Evolutionary conservation across 129 eudicot species (phyloP), one percentile per base, ranked within the genome.

Genomic region (Centaurea solstitialis): DNA sequence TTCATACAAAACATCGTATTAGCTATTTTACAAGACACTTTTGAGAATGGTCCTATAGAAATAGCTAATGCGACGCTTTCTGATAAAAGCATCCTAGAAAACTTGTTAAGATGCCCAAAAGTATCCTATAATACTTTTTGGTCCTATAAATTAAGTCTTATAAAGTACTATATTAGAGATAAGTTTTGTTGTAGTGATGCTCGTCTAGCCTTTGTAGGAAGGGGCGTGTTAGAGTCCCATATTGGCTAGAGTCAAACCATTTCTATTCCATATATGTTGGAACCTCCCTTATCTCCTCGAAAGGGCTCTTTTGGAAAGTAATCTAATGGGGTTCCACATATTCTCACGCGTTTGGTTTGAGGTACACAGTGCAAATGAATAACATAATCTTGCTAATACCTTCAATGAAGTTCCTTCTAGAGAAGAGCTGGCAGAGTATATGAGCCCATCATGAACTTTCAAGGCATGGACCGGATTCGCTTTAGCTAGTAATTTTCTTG

Each of bases 321-420:
- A 57, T 57, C 65, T 57, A 13, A 57, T 17, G 22, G 65, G 65
- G 65, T n/a, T 57, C 65, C 22, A 57, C 23, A n/a, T 57, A 17
- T 57, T n/a, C 65, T 57, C 21, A 57, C 22, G 11, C 18, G 35
- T 68, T 68, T 68, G 17, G 17, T 68, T 22, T 67, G 40, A 35
- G 41, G 75, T 41, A 47, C 10, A 30, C 40, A n/a, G 30, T 9
- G 45, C 7, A 61, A 64, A 2, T 71, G 12, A 33, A n/a, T 18
- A 17, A 57, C 75, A 71, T 38, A 71, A 71, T 9, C 24, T 38
- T 38, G 75, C 75, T 35, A 6, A 38, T 90, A 90, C 95, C 95
- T 93, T 90, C 39, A 93, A 86, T 41, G 83, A 23, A 45, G 92
- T 81, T 79, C 97, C 97, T 79, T 93, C 97, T 28, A 87, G 13